Percentiles rank a stretch among this genome's conserved stretches.
These are phyloP conservation scores for Exophiala bonariae DNA, from an alignment of 2,329 filamentous ascomycete species.

Conservation along the genomic window DNA sequence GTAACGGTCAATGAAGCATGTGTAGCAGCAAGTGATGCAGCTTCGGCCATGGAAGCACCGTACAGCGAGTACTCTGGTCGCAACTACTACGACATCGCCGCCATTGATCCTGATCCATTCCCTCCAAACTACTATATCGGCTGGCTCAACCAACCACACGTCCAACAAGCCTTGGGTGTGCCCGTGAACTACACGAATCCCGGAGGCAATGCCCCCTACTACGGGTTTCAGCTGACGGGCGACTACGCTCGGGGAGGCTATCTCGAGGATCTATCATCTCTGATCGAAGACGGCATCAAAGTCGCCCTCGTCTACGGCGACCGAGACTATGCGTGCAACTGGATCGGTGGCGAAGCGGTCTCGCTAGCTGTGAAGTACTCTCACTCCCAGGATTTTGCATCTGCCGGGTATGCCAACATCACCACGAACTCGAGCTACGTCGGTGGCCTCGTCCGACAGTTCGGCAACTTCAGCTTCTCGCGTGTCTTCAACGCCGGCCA, in stretches of 20 bases:
- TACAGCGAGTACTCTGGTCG: conserved; percentile 42
- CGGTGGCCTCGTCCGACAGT: conserved; percentile 41
- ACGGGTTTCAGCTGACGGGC: conserved; percentile 44
- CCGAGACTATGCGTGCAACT: conserved; percentile 56
- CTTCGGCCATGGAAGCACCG: conserved; percentile 39
- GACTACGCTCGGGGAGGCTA: conserved; percentile 34
- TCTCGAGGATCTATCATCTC: conserved; percentile 49
- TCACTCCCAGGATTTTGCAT: conserved; percentile 38
- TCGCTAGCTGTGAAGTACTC: conserved; percentile 47
- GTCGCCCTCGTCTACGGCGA: conserved; percentile 61
- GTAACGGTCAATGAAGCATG: conserved; percentile 37
- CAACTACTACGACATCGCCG: conserved; percentile 54
- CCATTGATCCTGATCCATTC: conserved; percentile 46
- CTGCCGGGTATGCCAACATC: conserved; percentile 45
- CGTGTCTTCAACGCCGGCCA: conserved; percentile 37
- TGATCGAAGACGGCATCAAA: conserved; percentile 59
- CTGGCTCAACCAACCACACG: conserved; percentile 53
- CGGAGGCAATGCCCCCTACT: conserved; percentile 41
- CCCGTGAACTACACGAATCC: conserved; percentile 56
- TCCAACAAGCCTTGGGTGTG: conserved; percentile 54
- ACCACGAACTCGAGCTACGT: conserved; percentile 35
- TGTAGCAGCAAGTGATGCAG: conserved; percentile 41
- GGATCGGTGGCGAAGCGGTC: conserved; percentile 51
- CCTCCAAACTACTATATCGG: conserved; percentile 48
- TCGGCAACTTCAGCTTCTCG: conserved; percentile 41